phyloP scores from a whole-genome alignment of 345 rosid species.

The Melaleuca quinquenervia region DNA sequence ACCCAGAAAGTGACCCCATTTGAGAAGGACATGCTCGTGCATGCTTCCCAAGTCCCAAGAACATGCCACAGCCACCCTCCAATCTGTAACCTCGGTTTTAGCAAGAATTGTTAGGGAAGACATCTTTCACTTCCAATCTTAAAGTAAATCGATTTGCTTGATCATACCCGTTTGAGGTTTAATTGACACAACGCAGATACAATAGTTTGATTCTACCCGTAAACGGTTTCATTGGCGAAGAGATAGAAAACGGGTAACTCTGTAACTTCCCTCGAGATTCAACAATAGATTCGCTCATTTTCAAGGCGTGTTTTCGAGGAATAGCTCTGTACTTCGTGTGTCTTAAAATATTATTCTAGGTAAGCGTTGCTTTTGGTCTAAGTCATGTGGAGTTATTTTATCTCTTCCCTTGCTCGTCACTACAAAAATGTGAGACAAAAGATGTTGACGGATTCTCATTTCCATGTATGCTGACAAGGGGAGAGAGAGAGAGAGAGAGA shows the following conservation, averaged over 20 bases:
- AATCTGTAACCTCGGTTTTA: background rate
- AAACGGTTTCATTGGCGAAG: background rate
- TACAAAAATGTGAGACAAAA: background rate
- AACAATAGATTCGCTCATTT: background rate
- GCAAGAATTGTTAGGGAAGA: background rate
- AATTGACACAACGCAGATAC: background rate
- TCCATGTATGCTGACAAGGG: background rate
- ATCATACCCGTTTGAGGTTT: background rate
- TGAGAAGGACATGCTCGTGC: constrained; percentile 1
- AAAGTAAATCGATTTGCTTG: background rate
- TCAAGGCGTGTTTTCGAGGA: background rate
- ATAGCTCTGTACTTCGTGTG: background rate
- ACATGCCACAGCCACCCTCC: background rate
- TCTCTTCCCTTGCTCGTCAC: background rate
- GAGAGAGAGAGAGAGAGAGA: background rate
- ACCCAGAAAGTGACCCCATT: constrained; percentile 16
- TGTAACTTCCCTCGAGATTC: background rate
- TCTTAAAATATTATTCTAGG: background rate
- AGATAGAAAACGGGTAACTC: background rate
- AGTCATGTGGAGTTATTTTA: background rate
- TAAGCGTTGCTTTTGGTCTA: background rate
- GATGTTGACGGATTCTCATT: background rate
- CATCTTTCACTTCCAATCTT: background rate
- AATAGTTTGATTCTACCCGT: background rate
- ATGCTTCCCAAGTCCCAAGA: constrained; percentile 16